These are phyloP conservation scores for Chlorella sp. DNA, from an alignment of 139 green algal genomes.

Conservation along the genomic window DNA sequence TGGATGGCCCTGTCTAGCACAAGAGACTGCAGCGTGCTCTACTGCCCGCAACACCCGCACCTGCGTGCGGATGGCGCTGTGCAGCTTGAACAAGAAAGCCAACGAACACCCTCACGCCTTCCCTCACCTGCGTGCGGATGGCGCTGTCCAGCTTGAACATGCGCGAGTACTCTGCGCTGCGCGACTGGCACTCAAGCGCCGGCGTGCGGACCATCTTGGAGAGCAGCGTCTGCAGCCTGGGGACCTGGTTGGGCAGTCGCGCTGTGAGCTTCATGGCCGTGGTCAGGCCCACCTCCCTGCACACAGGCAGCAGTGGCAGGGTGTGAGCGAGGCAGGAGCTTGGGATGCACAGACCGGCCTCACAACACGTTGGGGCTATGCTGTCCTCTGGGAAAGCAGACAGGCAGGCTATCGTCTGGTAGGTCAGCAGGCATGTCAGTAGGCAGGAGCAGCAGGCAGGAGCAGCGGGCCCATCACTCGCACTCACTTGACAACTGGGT, in stretches of 20 bases:
- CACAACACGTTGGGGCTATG: too few relatives aligned
- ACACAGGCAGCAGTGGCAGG: neutral
- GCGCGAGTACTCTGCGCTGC: conserved; percentile 14
- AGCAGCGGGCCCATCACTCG: too few relatives aligned
- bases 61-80: neutral
- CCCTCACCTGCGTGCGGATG: conserved; percentile 5
- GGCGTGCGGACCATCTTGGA: conserved; percentile 33
- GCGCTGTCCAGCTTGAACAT: conserved; percentile 11
- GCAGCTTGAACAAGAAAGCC: neutral
- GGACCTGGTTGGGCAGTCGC: conserved; percentile 44
- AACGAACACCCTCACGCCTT: neutral
- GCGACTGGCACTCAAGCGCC: conserved; percentile 76
- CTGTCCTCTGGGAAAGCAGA: too few relatives aligned
- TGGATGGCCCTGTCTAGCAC: neutral
- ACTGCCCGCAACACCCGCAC: neutral
- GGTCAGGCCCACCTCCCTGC: conserved; percentile 72
- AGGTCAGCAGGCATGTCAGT: too few relatives aligned
- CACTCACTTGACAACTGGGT: conserved; percentile 7
- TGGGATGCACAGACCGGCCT: too few relatives aligned
- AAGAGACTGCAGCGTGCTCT: neutral
- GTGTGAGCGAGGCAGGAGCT: neutral
- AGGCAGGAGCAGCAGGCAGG: too few relatives aligned
- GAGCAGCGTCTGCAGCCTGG: conserved; percentile 47
- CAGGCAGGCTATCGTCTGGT: too few relatives aligned
- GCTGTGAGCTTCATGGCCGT: conserved; percentile 82